phyloP scores from a whole-genome alignment of 176 grass and related monocot species.

The Eleusine indica region DNA sequence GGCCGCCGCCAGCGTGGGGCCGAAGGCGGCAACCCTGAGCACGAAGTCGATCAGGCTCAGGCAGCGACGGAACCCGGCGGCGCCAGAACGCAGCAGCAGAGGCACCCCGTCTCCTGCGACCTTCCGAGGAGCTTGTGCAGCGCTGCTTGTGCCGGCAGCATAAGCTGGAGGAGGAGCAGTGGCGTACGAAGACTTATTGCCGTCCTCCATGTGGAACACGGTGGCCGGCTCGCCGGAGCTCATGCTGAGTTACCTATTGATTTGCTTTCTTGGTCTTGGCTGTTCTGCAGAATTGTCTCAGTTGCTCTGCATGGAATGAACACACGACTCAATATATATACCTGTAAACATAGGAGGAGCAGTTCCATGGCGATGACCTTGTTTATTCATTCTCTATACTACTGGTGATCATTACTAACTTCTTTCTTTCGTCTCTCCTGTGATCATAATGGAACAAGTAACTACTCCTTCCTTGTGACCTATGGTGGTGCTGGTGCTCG shows the following conservation, averaged over 20 bases:
- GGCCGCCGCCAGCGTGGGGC: constrained; percentile 65
- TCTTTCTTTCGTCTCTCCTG: no score
- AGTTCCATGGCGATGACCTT: neutral
- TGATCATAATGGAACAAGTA: neutral
- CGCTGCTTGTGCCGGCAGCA: neutral
- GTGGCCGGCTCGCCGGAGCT: constrained; percentile 50
- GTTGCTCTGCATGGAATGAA: neutral
- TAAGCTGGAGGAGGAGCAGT: neutral
- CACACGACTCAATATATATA: neutral
- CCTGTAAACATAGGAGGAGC: neutral
- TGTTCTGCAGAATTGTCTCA: neutral
- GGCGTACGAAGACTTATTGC: constrained; percentile 28
- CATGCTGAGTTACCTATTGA: neutral
- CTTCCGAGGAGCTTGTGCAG: constrained; percentile 10
- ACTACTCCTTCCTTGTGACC: neutral
- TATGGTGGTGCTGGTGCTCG: neutral
- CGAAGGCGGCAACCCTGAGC: constrained; percentile 63
- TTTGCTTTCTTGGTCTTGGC: neutral
- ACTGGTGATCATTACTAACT: no score
- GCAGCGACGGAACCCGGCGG: constrained; percentile 47
- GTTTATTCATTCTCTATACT: neutral
- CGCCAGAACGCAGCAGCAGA: constrained; percentile 40
- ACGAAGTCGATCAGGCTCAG: constrained; percentile 72
- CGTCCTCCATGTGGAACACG: constrained; percentile 51
- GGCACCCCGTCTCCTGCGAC: neutral